phyloP scores from a whole-genome alignment of 2,329 filamentous ascomycete species.

The Dactylellina cionopaga region DNA sequence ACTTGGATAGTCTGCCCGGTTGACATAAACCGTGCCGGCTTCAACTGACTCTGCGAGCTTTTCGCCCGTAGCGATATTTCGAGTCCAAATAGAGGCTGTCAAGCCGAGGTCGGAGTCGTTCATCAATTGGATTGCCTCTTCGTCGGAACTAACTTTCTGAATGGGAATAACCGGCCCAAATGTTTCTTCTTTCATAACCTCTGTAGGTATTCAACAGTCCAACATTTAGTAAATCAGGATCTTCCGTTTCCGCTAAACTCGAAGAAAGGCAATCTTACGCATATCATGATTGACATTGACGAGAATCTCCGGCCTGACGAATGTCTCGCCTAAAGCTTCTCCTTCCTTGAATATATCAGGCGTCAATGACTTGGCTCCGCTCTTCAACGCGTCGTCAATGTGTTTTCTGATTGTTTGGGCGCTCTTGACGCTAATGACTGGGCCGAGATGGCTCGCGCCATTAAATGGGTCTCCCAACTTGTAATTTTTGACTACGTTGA shows the following conservation, averaged over 20 bases:
- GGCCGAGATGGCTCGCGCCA: constrained; percentile 71
- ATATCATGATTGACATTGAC: constrained; percentile 75
- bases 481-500: constrained; percentile 73
- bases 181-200: constrained; percentile 91
- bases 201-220: constrained; percentile 66
- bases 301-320: constrained; percentile 84
- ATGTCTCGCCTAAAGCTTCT: constrained; percentile 62
- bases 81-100: constrained; percentile 97
- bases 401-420: constrained; percentile 73
- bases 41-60: constrained; percentile 82
- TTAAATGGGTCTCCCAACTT: constrained; percentile 84
- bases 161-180: constrained; percentile 93
- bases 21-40: constrained; percentile 95
- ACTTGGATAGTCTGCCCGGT: constrained; percentile 89
- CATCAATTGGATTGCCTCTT: constrained; percentile 85
- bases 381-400: constrained; percentile 80
- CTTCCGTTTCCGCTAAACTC: neutral
- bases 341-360: constrained; percentile 66
- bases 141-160: constrained; percentile 83
- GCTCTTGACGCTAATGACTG: constrained; percentile 78
- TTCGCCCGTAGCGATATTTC: constrained; percentile 79
- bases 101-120: constrained; percentile 94
- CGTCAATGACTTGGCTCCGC: constrained; percentile 85
- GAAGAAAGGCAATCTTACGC: constrained; percentile 35
- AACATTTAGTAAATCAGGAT: neutral